phyloP scores from a whole-genome alignment of 73 alveolate species.

The Diophrys sp. region DNA sequence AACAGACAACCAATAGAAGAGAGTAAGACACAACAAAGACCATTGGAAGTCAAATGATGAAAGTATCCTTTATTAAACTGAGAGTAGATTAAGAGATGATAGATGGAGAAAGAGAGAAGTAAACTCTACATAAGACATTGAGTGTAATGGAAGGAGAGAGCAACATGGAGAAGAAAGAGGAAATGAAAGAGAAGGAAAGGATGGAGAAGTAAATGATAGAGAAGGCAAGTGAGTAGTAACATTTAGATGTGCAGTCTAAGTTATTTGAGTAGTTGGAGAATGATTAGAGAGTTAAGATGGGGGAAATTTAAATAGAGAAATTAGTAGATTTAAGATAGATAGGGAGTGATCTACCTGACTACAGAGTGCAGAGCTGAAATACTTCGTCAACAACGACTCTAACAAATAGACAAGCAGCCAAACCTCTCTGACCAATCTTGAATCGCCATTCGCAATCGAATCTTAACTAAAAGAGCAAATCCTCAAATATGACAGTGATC shows the following conservation, averaged over 20 bases:
- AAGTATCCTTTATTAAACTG: neutral
- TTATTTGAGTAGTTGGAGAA: neutral
- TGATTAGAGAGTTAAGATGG: neutral
- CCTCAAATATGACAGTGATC: too few species aligned
- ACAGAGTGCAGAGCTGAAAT: too few species aligned
- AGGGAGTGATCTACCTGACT: neutral
- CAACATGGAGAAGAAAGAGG: neutral
- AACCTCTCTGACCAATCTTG: too few species aligned
- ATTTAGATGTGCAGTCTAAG: neutral
- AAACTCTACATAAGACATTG: neutral
- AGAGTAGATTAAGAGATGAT: neutral
- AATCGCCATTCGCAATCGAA: too few species aligned
- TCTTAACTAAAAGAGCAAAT: too few species aligned
- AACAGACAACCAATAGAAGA: neutral
- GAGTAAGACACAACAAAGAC: neutral
- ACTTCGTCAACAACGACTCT: too few species aligned
- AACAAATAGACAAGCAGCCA: too few species aligned
- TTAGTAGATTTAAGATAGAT: neutral
- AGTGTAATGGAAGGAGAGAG: neutral
- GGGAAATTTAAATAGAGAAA: neutral
- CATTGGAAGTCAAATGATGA: neutral
- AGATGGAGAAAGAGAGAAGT: neutral
- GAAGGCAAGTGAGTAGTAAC: neutral
- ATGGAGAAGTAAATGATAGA: too few species aligned
- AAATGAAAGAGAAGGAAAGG: too few species aligned